Conservation (phyloP, 345 rosid species). For the Eucalyptus shirleyi region DNA sequence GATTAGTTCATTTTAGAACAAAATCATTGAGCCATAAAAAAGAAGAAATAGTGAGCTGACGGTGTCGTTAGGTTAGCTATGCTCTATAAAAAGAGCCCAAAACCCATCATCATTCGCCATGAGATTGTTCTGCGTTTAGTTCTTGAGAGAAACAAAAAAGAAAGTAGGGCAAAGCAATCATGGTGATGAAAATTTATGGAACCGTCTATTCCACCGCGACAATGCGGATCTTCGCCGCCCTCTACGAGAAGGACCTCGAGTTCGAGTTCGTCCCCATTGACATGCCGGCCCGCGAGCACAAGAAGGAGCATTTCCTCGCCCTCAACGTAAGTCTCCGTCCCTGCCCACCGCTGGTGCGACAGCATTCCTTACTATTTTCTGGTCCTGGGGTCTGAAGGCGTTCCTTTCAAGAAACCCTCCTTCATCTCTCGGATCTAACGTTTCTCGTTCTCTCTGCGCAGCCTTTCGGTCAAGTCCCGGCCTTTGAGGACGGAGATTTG, state of each 20-base stretch:
- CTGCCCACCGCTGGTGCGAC: not conserved
- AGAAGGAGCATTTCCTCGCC: slow-evolving; percentile 8
- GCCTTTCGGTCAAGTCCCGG: slow-evolving; percentile 80
- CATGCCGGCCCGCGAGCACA: slow-evolving; percentile 8
- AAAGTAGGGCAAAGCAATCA: not conserved
- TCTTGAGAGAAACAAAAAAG: not conserved
- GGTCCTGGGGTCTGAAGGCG: not conserved
- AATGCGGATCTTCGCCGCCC: slow-evolving; percentile 4
- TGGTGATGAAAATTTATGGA: slow-evolving; percentile 5
- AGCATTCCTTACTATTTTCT: not conserved
- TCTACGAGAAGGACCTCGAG: slow-evolving; percentile 13
- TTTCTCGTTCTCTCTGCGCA: slow-evolving; percentile 37
- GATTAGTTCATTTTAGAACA: not conserved
- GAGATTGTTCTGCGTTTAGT: not conserved
- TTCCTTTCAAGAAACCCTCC: slow-evolving; percentile 10
- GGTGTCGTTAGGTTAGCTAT: not conserved
- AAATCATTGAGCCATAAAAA: not conserved
- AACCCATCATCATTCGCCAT: not conserved
- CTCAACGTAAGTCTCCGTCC: not conserved
- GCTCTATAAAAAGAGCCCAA: not conserved
- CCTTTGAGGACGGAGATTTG: slow-evolving; percentile 50
- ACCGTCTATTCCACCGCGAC: slow-evolving; percentile 1
- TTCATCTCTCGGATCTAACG: slow-evolving; percentile 8
- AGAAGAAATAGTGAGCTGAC: too few relatives aligned
- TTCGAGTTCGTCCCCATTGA: slow-evolving; percentile 14